Evolutionary conservation across 2,329 filamentous ascomycete genomes (phyloP).

Genomic region (Colletotrichum siamense): DNA sequence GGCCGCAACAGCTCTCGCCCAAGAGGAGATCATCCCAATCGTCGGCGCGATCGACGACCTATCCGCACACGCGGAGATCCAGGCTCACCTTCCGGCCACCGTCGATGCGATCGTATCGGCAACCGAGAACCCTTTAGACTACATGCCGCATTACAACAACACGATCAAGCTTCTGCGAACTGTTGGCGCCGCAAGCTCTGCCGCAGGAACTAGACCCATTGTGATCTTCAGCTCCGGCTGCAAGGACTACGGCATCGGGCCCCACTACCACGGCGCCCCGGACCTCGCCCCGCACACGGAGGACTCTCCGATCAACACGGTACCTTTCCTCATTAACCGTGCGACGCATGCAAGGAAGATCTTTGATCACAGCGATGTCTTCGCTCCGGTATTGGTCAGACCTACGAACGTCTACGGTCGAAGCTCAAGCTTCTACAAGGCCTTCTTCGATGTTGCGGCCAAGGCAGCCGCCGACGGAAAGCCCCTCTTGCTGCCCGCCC

Average conservation of each 20-base stretch:
- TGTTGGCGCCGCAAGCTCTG: constrained; percentile 37
- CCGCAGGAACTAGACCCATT: constrained; percentile 39
- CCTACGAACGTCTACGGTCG: constrained; percentile 54
- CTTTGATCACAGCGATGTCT: constrained; percentile 41
- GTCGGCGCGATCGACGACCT: constrained; percentile 42
- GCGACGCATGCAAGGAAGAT: constrained; percentile 36
- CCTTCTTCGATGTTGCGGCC: constrained; percentile 40
- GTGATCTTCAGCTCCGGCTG: constrained; percentile 54
- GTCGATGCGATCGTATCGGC: constrained; percentile 49
- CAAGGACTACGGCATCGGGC: constrained; percentile 52
- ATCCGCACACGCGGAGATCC: constrained; percentile 31
- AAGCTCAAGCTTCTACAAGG: constrained; percentile 48
- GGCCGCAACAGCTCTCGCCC: constrained; percentile 31
- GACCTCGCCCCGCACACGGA: constrained; percentile 48
- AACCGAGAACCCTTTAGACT: constrained; percentile 45
- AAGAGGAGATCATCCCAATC: constrained; percentile 44
- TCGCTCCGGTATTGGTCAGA: constrained; percentile 48
- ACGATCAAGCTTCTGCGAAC: constrained; percentile 36
- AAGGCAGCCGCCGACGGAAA: not conserved
- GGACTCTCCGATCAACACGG: constrained; percentile 39
- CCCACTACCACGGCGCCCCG: constrained; percentile 36
- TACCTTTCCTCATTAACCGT: constrained; percentile 32
- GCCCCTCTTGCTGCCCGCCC: constrained; percentile 35
- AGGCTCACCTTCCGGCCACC: constrained; percentile 27
- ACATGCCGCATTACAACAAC: constrained; percentile 43